Evolutionary conservation across 495 filamentous ascomycete species (phyloP), one percentile per base, ranked within the genome.

Genomic region (Gamarada debralockiae): DNA sequence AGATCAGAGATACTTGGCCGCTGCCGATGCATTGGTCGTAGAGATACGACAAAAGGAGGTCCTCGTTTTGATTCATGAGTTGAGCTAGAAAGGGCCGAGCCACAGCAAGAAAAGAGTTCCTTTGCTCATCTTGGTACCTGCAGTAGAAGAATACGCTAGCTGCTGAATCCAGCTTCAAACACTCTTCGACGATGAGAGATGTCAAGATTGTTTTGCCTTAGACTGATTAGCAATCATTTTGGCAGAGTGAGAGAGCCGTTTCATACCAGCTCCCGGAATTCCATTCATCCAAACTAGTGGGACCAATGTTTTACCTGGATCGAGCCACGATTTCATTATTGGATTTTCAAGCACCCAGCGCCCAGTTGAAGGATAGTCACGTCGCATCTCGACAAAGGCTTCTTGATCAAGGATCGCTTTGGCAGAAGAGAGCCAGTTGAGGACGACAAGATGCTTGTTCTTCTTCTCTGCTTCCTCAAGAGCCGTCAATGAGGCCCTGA

Each of bases 231-330:
- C n/a, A n/a, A n/a, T n/a, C n/a, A n/a, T n/a, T n/a, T n/a, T n/a
- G n/a, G n/a, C n/a, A n/a, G n/a, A n/a, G n/a, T n/a, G n/a, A n/a
- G n/a, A n/a, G n/a, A n/a, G n/a, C n/a, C n/a, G n/a, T n/a, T n/a
- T n/a, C 42, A 45, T 61, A 76, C 73, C 73, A 46, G 70, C 67
- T 15, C 73, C 73, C 33, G 69, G 72, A n/a, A 70, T 72, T 1
- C 70, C 73, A 56, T 64, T 64, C 14, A 76, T n/a, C 72, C 72
- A 76, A n/a, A n/a, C n/a, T n/a, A n/a, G n/a, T n/a, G n/a, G n/a
- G n/a, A n/a, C n/a, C n/a, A n/a, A n/a, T n/a, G n/a, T n/a, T n/a
- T n/a, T n/a, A n/a, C n/a, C n/a, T n/a, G n/a, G n/a, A n/a, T n/a
- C n/a, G n/a, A n/a, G n/a, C n/a, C n/a, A n/a, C n/a, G n/a, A n/a